Evolutionary conservation across 1,284 basidiomycete species (phyloP), one percentile per base, ranked within the genome.

Genomic region (Cryptococcus sp.): DNA sequence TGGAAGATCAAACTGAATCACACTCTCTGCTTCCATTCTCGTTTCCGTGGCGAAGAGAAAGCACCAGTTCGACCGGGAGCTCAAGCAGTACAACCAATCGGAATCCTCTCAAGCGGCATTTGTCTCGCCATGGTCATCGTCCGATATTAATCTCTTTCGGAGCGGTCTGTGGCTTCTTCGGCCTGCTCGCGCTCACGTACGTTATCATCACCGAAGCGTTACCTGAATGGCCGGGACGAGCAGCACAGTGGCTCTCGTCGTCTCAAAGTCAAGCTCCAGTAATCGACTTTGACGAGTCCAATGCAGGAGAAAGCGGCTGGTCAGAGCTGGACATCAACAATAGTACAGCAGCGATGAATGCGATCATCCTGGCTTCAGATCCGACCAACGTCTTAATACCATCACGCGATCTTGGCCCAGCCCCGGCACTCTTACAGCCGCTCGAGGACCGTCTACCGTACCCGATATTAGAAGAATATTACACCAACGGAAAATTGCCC

Each of bases 391-490:
- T 61, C 23, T 34, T 61, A 10, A 39, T 61, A 23, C 59, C 59
- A 22, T 26, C 55, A 6, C 59, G 55, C 39, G 39, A 46, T n/a
- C 25, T 38, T 3, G 41, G 41, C 41, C 40, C 50, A 5, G 11
- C 46, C n/a, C 22, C 52, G 25, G 45, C 53, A 25, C 26, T 62
- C 15, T 45, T 62, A 5, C 49, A 46, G 38, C 54, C 57, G 19
- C 23, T 62, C 7, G 44, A 57, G 17, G 57, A 59, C 40, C 53
- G 64, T 29, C 40, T 63, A 25, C 64, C 64, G 3, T 58, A 62
- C 20, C 41, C 59, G n/a, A 23, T 59, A 15, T 49, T 66, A 29
- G 48, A 58, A 41, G 25, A 46, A 11, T 66, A 63, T 41, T 66
- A 59, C 47, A 25, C 55, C 7, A 55, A 51, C 19, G 64, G 64